Percentiles rank a stretch among this genome's conserved stretches.
phyloP scores from a whole-genome alignment of 1,139 yeast genomes.

The Trichomonascaceae sp. region DNA sequence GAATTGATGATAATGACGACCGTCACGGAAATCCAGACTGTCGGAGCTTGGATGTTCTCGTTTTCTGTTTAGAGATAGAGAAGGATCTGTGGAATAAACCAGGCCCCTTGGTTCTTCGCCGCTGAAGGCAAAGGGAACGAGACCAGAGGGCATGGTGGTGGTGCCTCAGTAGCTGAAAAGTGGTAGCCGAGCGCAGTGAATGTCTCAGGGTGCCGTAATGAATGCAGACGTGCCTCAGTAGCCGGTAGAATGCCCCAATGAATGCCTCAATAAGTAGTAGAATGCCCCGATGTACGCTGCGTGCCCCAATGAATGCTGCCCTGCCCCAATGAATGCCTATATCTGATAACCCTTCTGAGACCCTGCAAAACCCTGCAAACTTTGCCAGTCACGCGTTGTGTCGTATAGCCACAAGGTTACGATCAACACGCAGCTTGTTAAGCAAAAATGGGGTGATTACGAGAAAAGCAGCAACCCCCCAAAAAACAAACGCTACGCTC shows the following conservation, averaged over 20 bases:
- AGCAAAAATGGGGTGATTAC: neutral
- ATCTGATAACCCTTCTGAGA: no score
- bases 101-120: conserved; percentile 22
- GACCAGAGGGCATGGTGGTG: conserved; percentile 12
- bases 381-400: neutral
- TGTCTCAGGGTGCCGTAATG: no score
- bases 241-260: no score
- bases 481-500: no score
- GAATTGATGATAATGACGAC: conserved; percentile 25
- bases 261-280: no score
- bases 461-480: neutral
- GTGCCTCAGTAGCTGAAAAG: no score
- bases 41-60: conserved; percentile 30
- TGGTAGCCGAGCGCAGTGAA: no score
- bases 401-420: neutral
- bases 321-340: no score
- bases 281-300: no score
- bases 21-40: conserved; percentile 14
- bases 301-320: no score
- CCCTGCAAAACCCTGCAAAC: neutral
- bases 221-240: no score
- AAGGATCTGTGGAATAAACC: conserved; percentile 28
- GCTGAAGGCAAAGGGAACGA: conserved; percentile 31
- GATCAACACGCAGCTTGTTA: neutral
- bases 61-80: conserved; percentile 23